Percentiles rank a stretch among this genome's conserved stretches.
Evolutionary conservation across 495 filamentous ascomycete genomes (phyloP).

Genomic region (Pseudoneurospora amorphoporcata): DNA sequence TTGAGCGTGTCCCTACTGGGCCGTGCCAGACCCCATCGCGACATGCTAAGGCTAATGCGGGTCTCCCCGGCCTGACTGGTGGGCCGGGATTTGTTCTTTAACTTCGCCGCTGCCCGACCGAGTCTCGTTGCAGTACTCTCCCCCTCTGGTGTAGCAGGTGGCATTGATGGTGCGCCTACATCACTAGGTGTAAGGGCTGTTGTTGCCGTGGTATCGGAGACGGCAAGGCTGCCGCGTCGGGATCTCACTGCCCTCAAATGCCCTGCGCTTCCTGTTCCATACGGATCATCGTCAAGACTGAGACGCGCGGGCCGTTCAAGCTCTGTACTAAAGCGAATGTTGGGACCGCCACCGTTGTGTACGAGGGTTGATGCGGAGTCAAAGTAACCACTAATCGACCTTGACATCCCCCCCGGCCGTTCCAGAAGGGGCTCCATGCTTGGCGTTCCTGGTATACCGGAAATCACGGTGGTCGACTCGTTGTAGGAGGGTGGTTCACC

Average conservation of each 20-base stretch:
- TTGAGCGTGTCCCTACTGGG: constrained; percentile 39
- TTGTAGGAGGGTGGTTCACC: constrained; percentile 46
- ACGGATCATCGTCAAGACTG: constrained; percentile 29
- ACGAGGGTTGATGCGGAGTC: constrained; percentile 23
- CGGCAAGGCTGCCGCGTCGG: constrained; percentile 36
- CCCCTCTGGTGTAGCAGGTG: constrained; percentile 38
- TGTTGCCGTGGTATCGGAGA: constrained; percentile 35
- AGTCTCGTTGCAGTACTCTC: constrained; percentile 38
- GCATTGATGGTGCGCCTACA: constrained; percentile 19
- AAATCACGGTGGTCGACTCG: constrained; percentile 21
- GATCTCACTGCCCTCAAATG: constrained; percentile 18
- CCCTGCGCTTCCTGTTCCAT: constrained; percentile 13
- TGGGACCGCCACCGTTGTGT: constrained; percentile 12
- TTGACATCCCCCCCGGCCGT: constrained; percentile 16
- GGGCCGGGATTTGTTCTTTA: constrained; percentile 53
- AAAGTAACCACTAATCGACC: constrained; percentile 33
- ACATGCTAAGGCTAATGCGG: constrained; percentile 55
- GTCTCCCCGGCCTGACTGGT: constrained; percentile 58
- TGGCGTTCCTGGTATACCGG: constrained; percentile 9
- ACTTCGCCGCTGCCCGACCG: constrained; percentile 50
- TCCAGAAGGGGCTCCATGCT: constrained; percentile 5
- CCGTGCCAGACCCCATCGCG: constrained; percentile 47
- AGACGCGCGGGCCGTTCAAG: constrained; percentile 22
- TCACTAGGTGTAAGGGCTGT: constrained; percentile 21
- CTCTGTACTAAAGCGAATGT: constrained; percentile 32